Conservation (phyloP, 2,329 filamentous ascomycete genomes). For the Chaetomium sp. region DNA sequence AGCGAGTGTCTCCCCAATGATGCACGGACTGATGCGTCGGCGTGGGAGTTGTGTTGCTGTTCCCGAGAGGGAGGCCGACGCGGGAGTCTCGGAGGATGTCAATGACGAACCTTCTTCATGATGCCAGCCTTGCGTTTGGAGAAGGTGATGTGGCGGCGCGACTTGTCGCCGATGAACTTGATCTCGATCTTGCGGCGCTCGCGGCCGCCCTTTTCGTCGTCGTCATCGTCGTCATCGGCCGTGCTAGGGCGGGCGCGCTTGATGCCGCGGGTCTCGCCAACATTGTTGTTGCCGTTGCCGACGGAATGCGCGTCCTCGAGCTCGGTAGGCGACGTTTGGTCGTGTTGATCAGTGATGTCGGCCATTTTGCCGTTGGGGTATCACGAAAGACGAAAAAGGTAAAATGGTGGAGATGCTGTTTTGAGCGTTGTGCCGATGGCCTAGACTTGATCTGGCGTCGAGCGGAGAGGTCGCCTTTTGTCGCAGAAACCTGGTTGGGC, state of each 20-base stretch:
- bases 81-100: constrained; percentile 3
- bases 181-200: constrained; percentile 99
- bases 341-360: constrained; percentile 78
- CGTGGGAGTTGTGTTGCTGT: constrained; percentile 28
- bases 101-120: constrained; percentile 92
- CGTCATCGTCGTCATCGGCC: constrained; percentile 93
- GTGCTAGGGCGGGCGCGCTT: constrained; percentile 84
- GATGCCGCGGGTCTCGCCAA: constrained; percentile 74
- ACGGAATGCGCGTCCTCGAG: constrained; percentile 71
- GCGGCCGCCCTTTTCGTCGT: constrained; percentile 95
- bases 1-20: constrained; percentile 23
- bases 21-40: background rate
- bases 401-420: constrained; percentile 65
- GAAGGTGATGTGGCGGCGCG: constrained; percentile 98
- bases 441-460: constrained; percentile 67
- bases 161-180: constrained; percentile 99
- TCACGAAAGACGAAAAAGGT: constrained; percentile 55
- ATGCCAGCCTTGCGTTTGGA: constrained; percentile 99
- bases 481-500: constrained; percentile 60
- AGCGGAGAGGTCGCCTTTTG: constrained; percentile 54
- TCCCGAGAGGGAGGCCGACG: constrained; percentile 4
- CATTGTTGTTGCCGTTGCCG: constrained; percentile 70
- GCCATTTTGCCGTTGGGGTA: constrained; percentile 62
- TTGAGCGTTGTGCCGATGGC: constrained; percentile 67
- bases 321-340: constrained; percentile 72